phyloP scores from a whole-genome alignment of 495 filamentous ascomycete species.

The Hypoxylon cercidicola region DNA sequence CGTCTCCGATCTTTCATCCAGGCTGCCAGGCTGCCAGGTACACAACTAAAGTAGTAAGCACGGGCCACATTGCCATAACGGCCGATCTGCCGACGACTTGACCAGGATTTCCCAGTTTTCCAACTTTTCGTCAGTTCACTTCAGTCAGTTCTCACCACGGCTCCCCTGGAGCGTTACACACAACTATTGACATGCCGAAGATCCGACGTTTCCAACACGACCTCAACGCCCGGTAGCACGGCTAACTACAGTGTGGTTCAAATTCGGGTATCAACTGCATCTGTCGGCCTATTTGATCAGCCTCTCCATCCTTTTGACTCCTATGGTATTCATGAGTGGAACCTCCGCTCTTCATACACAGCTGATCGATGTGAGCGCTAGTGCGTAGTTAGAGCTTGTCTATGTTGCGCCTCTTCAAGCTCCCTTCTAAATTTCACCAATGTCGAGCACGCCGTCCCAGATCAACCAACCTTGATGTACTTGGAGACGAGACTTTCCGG shows the following conservation, averaged over 20 bases:
- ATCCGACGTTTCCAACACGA: background rate
- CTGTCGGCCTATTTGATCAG: background rate
- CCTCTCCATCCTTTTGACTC: background rate
- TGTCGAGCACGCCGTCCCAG: background rate
- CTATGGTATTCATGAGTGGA: no score
- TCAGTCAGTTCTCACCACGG: background rate
- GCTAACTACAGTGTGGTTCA: background rate
- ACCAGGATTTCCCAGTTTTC: slow-evolving; percentile 27
- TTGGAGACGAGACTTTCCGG: background rate
- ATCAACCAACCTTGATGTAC: background rate
- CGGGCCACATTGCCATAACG: background rate
- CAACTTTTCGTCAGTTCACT: slow-evolving; percentile 15
- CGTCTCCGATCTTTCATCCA: no score
- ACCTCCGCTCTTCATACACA: background rate
- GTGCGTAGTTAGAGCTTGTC: background rate
- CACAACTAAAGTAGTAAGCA: no score
- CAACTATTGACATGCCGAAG: no score
- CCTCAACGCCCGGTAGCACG: background rate
- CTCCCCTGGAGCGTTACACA: no score
- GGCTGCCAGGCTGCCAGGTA: no score
- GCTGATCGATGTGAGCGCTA: background rate
- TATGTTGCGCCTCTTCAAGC: no score
- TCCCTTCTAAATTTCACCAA: background rate
- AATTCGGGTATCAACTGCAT: slow-evolving; percentile 1
- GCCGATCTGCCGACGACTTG: background rate